phyloP scores from a whole-genome alignment of 2,329 filamentous ascomycete species.

The Ophiosphaerella narmari region DNA sequence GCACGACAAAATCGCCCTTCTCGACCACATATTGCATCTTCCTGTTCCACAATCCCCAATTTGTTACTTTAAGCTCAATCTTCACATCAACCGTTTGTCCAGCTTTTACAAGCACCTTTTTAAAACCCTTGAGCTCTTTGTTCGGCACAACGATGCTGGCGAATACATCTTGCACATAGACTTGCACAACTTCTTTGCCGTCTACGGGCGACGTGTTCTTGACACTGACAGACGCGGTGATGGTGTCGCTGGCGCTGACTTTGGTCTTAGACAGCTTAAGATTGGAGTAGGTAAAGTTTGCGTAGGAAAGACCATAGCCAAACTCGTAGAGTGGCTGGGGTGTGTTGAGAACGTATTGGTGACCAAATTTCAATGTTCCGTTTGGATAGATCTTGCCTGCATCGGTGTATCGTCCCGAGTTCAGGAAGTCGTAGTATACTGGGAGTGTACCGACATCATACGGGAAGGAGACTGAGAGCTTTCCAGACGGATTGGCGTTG shows the following conservation, averaged over 20 bases:
- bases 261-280: constrained; percentile 57
- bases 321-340: constrained; percentile 68
- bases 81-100: constrained; percentile 61
- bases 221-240: constrained; percentile 66
- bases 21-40: constrained; percentile 75
- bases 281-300: constrained; percentile 64
- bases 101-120: constrained; percentile 65
- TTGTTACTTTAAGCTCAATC: constrained; percentile 56
- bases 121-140: constrained; percentile 67
- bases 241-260: constrained; percentile 56
- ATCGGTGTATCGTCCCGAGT: constrained; percentile 63
- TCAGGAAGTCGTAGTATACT: constrained; percentile 73
- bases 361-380: constrained; percentile 66
- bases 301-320: constrained; percentile 70
- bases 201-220: constrained; percentile 62
- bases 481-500: constrained; percentile 67
- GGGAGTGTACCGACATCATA: constrained; percentile 69
- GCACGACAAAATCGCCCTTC: constrained; percentile 67
- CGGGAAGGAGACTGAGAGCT: constrained; percentile 69
- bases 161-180: constrained; percentile 68
- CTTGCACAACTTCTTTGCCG: constrained; percentile 69
- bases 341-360: constrained; percentile 66
- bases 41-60: constrained; percentile 61
- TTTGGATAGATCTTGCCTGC: constrained; percentile 61
- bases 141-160: constrained; percentile 68